A percentile compares a stretch with the other conserved stretches of the same genome.
Evolutionary conservation across 2,329 filamentous ascomycete species (phyloP).

Genomic region (Fusarium nodosum): DNA sequence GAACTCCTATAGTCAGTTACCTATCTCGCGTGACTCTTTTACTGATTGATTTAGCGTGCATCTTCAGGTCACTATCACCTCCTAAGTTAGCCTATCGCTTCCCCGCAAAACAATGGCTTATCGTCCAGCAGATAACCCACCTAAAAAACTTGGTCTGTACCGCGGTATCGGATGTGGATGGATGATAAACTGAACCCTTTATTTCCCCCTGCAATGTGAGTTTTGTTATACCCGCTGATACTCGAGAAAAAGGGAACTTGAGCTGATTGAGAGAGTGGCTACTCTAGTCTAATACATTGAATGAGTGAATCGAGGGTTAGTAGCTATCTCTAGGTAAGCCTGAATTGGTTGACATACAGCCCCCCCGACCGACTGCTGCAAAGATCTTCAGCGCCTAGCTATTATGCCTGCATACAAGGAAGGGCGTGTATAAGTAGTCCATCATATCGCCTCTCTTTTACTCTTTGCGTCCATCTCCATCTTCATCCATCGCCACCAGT

Average conservation of each 20-base stretch:
- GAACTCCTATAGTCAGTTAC: not conserved
- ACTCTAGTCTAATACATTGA: not conserved
- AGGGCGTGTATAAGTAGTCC: conserved; percentile 28
- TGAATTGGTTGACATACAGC: not conserved
- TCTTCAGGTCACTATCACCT: conserved; percentile 1
- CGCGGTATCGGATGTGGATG: conserved; percentile 1
- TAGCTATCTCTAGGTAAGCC: conserved; percentile 1
- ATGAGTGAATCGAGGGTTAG: not conserved
- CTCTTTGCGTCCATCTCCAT: not conserved
- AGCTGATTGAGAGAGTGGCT: not conserved
- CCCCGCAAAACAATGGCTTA: conserved; percentile 33
- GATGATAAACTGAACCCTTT: not conserved
- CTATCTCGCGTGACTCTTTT: conserved; percentile 11
- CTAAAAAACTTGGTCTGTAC: conserved; percentile 11
- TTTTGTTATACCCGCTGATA: not conserved
- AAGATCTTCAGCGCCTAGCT: conserved; percentile 11
- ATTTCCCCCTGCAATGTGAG: conserved; percentile 1
- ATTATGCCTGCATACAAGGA: not conserved
- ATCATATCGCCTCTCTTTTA: conserved; percentile 8
- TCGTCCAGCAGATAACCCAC: conserved; percentile 26
- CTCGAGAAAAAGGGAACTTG: not conserved
- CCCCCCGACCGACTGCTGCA: conserved; percentile 5
- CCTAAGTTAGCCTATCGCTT: conserved; percentile 18
- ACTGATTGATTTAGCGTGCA: not conserved
- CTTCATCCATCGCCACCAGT: conserved; percentile 18